Evolutionary conservation across 768 basidiomycete species (phyloP), one percentile per base, ranked within the genome.

Genomic region (Austroboletus eburneus): DNA sequence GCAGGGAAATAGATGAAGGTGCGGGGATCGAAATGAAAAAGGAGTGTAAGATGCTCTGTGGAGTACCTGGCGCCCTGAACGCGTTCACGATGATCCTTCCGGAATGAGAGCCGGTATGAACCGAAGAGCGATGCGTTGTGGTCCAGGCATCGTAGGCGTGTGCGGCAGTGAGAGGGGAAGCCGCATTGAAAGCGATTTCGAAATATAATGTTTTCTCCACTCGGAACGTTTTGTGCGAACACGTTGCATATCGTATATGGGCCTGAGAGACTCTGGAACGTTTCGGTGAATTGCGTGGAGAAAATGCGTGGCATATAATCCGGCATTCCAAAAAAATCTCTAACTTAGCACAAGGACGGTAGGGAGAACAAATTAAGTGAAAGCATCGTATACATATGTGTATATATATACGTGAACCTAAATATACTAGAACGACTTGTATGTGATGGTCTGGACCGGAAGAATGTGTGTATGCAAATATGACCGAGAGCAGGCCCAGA

Each of bases 321-420:
- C 16, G 14, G 7, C 41, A 39, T 37, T 45, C 4, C 16, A 18
- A 46, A 42, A 29, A 17, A 22, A 12, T n/a, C n/a, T n/a, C n/a
- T n/a, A n/a, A n/a, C n/a, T n/a, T 27, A 27, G 27, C 17, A 47
- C 27, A 9, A 9, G 17, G 33, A 39, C 33, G 21, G 23, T 9
- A n/a, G n/a, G 27, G 3, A 10, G 18, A 35, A 17, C 23, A 14
- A 39, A 58, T 49, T 39, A 40, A 45, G 43, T 5, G 20, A 34
- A 42, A 24, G 29, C 24, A 39, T 39, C 13, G 12, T 32, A 13
- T 32, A 32, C 12, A 32, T 13, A 13, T 35, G 18, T 43, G 18
- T 21, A 30, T 57, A 45, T 45, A 57, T 57, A 42, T 55, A 55
- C 46, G 5, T 16, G 20, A 23, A 41, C 39, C 42, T 49, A 55